A percentile compares a stretch with the other conserved stretches of the same genome.
Evolutionary conservation across 2,329 filamentous ascomycete species (phyloP).

Genomic region (Gyromitra esculenta): DNA sequence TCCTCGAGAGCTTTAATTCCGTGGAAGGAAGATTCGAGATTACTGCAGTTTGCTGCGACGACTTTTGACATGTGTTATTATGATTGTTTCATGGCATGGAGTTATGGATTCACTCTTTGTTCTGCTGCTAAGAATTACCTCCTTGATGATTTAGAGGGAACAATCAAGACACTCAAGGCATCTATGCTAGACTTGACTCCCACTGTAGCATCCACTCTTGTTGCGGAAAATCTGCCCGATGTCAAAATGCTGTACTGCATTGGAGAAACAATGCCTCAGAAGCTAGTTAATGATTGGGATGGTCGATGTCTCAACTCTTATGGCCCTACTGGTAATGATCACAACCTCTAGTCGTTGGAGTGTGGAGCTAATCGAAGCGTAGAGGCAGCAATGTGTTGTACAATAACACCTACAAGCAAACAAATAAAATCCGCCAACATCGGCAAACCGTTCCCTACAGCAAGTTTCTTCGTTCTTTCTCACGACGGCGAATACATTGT

Average conservation of each 20-base stretch:
- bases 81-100: constrained; percentile 64
- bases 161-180: constrained; percentile 60
- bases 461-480: constrained; percentile 61
- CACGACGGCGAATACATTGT: constrained; percentile 58
- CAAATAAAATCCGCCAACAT: constrained; percentile 61
- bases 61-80: constrained; percentile 65
- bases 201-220: constrained; percentile 61
- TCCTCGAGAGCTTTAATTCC: constrained; percentile 61
- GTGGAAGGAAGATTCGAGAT: constrained; percentile 60
- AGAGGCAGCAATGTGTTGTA: constrained; percentile 63
- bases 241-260: constrained; percentile 63
- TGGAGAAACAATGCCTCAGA: constrained; percentile 62
- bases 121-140: constrained; percentile 60
- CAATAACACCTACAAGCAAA: constrained; percentile 60
- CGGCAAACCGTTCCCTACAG: constrained; percentile 62
- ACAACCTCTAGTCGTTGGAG: not conserved
- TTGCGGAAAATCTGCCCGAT: constrained; percentile 58
- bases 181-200: constrained; percentile 62
- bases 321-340: constrained; percentile 59
- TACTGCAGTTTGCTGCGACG: constrained; percentile 62
- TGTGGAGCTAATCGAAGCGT: constrained; percentile 51
- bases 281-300: constrained; percentile 61
- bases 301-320: constrained; percentile 63
- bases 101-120: constrained; percentile 62
- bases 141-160: constrained; percentile 60